phyloP scores from a whole-genome alignment of 768 basidiomycete species.

The Psilocybe cubensis region DNA sequence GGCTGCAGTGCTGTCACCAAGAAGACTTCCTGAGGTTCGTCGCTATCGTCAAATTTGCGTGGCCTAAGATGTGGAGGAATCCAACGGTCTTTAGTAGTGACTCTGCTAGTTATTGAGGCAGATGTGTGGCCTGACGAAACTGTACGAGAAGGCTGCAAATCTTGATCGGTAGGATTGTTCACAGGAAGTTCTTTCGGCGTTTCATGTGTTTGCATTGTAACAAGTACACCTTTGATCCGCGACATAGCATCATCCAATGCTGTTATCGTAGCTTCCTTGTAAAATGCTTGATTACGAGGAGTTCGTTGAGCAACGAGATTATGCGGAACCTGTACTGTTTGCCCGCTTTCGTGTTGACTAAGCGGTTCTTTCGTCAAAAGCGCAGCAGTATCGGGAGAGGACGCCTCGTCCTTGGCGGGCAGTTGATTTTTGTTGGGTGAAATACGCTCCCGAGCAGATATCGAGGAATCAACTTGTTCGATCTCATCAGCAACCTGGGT shows the following conservation, averaged over 20 bases:
- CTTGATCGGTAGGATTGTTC: conserved; percentile 19
- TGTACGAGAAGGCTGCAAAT: conserved; percentile 24
- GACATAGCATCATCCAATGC: conserved; percentile 84
- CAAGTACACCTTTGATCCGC: conserved; percentile 80
- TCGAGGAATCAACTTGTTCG: conserved; percentile 13
- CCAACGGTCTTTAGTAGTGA: conserved; percentile 52
- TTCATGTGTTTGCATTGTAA: conserved; percentile 62
- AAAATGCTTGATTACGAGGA: conserved; percentile 43
- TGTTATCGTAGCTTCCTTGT: conserved; percentile 65
- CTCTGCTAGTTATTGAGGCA: conserved; percentile 19
- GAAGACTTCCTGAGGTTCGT: conserved; percentile 47
- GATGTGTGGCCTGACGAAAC: conserved; percentile 18
- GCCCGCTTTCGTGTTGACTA: conserved; percentile 17
- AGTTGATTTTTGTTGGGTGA: conserved; percentile 9
- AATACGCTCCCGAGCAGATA: background rate
- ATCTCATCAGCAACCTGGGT: conserved; percentile 17
- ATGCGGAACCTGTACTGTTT: conserved; percentile 26
- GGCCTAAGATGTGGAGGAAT: conserved; percentile 57
- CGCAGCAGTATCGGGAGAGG: conserved; percentile 10
- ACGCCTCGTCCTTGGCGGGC: background rate
- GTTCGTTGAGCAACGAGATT: conserved; percentile 32
- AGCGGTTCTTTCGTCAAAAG: conserved; percentile 22
- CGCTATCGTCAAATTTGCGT: conserved; percentile 33
- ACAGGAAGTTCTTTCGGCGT: conserved; percentile 30
- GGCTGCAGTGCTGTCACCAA: conserved; percentile 50